Percentiles rank a stretch among this genome's conserved stretches.
These are phyloP conservation scores for Mentha longifolia DNA, from an alignment of 257 asterid species.

Conservation along the genomic window DNA sequence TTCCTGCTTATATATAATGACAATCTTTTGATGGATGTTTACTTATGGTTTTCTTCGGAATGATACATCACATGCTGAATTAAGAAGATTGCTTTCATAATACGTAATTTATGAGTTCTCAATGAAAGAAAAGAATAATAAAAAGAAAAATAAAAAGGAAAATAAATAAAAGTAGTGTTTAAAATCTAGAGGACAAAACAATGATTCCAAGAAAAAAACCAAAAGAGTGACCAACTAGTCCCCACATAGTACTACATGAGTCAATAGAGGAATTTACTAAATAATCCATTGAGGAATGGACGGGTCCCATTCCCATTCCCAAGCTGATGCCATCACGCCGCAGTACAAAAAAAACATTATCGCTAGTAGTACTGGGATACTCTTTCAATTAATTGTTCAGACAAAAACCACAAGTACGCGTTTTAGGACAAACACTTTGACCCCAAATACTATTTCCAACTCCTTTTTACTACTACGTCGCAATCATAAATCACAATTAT, in stretches of 20 bases:
- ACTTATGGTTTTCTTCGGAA: too few species aligned
- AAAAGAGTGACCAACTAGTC: neutral
- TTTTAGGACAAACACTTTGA: too few species aligned
- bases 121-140: too few species aligned
- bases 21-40: too few species aligned
- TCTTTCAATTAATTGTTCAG: conserved; percentile 28
- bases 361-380: conserved; percentile 42
- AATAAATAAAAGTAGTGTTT: too few species aligned
- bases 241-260: conserved; percentile 19
- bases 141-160: too few species aligned
- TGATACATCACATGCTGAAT: too few species aligned
- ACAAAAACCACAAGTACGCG: neutral
- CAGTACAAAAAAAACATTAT: conserved; percentile 36
- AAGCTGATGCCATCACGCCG: conserved; percentile 29
- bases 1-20: too few species aligned
- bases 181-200: conserved; percentile 2
- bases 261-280: conserved; percentile 7
- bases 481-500: too few species aligned
- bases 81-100: too few species aligned
- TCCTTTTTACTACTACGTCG: too few species aligned
- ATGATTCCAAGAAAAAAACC: neutral
- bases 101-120: too few species aligned
- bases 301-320: conserved; percentile 17
- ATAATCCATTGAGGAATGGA: conserved; percentile 29
- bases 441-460: neutral